phyloP scores from a whole-genome alignment of 2,329 filamentous ascomycete species.

The Cercospora brassicicola region DNA sequence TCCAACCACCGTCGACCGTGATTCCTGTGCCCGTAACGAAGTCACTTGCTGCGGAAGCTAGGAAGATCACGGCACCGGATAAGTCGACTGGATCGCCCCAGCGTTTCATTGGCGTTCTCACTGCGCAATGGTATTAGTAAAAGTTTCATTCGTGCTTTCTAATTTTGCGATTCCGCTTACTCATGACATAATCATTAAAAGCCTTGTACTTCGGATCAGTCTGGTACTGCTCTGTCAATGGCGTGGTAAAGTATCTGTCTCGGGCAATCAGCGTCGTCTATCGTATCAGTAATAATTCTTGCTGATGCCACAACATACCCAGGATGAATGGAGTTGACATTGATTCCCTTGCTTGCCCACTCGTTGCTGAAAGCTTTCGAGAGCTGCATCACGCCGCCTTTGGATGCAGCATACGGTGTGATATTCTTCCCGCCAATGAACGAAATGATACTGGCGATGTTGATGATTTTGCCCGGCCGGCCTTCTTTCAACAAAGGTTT shows the following conservation, averaged over 20 bases:
- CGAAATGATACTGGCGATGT: constrained; percentile 31
- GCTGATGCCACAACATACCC: constrained; percentile 45
- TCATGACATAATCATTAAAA: constrained; percentile 66
- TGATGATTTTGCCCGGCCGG: constrained; percentile 32
- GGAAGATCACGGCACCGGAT: constrained; percentile 74
- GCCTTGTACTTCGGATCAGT: constrained; percentile 30
- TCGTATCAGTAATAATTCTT: no score
- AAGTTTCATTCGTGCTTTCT: no score
- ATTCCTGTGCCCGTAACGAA: constrained; percentile 80
- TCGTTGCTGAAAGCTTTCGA: constrained; percentile 84
- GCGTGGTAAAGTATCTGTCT: constrained; percentile 28
- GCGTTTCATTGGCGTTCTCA: constrained; percentile 75
- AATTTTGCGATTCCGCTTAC: not conserved
- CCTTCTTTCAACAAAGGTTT: constrained; percentile 28
- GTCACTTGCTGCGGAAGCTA: constrained; percentile 70
- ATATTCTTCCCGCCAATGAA: constrained; percentile 61
- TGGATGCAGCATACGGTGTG: constrained; percentile 80
- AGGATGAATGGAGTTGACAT: constrained; percentile 81
- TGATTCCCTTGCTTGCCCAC: constrained; percentile 73
- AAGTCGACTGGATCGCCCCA: constrained; percentile 86
- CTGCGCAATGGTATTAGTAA: constrained; percentile 43
- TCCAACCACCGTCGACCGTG: constrained; percentile 77
- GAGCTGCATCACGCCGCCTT: constrained; percentile 79
- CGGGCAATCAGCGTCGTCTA: no score
- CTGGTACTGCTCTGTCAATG: constrained; percentile 30